Percentiles rank a stretch among this genome's conserved stretches.
Conservation (phyloP, 2,329 filamentous ascomycete species). For the Beauveria caledonica region DNA sequence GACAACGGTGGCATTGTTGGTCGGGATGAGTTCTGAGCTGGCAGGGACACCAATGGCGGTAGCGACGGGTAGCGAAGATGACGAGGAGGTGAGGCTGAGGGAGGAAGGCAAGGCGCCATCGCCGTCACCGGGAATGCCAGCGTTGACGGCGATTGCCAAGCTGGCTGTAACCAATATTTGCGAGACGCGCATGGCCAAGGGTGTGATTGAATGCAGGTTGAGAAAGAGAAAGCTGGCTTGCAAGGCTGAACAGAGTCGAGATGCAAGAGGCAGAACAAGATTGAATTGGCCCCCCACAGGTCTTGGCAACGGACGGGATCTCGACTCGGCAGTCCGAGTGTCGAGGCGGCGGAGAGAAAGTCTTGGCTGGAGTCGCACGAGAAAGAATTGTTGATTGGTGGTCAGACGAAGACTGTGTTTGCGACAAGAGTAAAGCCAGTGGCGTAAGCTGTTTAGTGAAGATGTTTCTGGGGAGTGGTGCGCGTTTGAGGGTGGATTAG, state of each 20-base stretch:
- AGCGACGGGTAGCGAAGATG: background rate
- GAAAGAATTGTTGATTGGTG: background rate
- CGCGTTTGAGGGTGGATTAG: background rate
- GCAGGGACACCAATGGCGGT: background rate
- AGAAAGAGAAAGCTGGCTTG: background rate
- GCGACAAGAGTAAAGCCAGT: background rate
- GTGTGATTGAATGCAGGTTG: background rate
- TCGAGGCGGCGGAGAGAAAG: background rate
- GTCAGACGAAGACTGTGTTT: background rate
- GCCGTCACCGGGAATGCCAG: background rate
- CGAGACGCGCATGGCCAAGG: slow-evolving; percentile 15
- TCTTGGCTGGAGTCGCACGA: background rate
- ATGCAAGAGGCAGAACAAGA: background rate
- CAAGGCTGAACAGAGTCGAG: background rate
- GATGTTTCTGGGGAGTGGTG: background rate
- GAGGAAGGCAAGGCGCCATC: background rate
- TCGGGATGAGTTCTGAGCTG: background rate
- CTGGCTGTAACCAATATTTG: slow-evolving; percentile 13
- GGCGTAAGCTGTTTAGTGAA: background rate
- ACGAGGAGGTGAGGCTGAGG: background rate
- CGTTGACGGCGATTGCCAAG: slow-evolving; percentile 12
- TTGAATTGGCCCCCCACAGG: background rate
- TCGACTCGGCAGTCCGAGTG: background rate
- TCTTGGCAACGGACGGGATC: slow-evolving; percentile 3
- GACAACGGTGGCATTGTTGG: slow-evolving; percentile 8